Conservation (phyloP, 129 eudicot genomes). For the Centrapalus pauciflorus region DNA sequence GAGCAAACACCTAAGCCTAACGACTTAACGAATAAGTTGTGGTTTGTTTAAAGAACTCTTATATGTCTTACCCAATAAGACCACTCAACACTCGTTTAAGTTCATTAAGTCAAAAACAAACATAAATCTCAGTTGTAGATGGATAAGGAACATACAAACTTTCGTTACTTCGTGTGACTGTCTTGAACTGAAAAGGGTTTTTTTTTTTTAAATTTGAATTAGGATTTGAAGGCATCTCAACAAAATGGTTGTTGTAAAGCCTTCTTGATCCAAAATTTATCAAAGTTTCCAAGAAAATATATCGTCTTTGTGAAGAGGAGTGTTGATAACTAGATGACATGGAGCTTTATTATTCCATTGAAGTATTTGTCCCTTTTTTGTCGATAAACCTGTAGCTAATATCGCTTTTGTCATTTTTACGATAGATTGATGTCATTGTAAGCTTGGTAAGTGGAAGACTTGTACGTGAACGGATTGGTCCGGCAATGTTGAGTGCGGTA, state of each 20-base stretch:
- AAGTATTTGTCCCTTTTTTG: neutral
- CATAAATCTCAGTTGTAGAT: neutral
- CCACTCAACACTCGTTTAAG: too few relatives aligned
- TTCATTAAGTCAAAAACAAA: neutral
- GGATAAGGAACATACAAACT: slow-evolving; percentile 6
- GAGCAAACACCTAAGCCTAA: too few relatives aligned
- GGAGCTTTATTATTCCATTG: neutral
- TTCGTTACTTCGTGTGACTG: slow-evolving; percentile 20
- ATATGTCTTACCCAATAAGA: too few relatives aligned
- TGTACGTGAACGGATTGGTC: slow-evolving; percentile 97
- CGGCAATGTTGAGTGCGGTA: slow-evolving; percentile 98
- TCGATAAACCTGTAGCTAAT: neutral
- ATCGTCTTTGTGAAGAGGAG: slow-evolving; percentile 15
- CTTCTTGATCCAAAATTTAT: slow-evolving; percentile 21
- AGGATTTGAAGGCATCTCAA: slow-evolving; percentile 30
- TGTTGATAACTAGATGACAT: slow-evolving; percentile 16
- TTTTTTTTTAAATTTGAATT: slow-evolving; percentile 21
- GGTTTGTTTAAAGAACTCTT: too few relatives aligned
- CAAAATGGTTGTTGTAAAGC: slow-evolving; percentile 25
- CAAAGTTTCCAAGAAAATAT: slow-evolving; percentile 16
- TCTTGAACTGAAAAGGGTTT: slow-evolving; percentile 4
- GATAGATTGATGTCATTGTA: slow-evolving; percentile 87
- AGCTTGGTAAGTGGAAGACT: slow-evolving; percentile 97
- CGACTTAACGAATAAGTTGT: too few relatives aligned
- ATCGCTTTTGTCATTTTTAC: neutral